These are phyloP conservation scores for Cadophora sp. DNA, from an alignment of 2,329 filamentous ascomycete species.

Conservation along the genomic window DNA sequence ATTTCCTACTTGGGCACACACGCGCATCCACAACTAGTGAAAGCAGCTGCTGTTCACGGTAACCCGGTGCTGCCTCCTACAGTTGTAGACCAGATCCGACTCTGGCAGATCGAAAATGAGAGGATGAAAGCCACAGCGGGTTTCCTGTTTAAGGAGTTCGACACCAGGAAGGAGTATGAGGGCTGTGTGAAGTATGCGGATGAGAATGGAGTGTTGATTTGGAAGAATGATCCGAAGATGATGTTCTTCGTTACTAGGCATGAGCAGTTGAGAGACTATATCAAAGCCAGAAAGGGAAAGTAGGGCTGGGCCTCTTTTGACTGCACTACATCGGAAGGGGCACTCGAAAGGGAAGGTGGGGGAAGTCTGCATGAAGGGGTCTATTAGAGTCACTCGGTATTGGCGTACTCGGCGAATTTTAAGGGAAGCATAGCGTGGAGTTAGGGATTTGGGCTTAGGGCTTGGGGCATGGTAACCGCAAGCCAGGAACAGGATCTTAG, in stretches of 20 bases:
- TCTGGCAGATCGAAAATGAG: constrained; percentile 98
- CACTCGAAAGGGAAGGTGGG: background rate
- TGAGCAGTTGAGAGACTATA: constrained; percentile 85
- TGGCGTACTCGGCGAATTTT: constrained; percentile 1
- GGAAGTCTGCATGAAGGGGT: background rate
- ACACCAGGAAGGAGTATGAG: constrained; percentile 71
- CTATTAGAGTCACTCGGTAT: background rate
- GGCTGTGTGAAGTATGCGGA: constrained; percentile 80
- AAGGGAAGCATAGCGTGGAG: constrained; percentile 35
- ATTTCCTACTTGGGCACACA: constrained; percentile 91
- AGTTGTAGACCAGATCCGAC: constrained; percentile 93
- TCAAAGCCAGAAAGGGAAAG: constrained; percentile 68
- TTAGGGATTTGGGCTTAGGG: constrained; percentile 14
- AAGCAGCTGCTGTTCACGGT: constrained; percentile 49
- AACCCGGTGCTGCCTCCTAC: constrained; percentile 85
- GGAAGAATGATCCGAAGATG: constrained; percentile 79
- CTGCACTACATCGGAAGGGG: background rate
- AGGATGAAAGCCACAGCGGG: constrained; percentile 85
- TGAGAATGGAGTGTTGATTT: constrained; percentile 87
- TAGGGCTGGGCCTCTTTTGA: constrained; percentile 21
- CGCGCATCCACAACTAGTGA: constrained; percentile 90
- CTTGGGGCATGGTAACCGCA: background rate
- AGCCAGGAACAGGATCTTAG: background rate
- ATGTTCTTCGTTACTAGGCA: constrained; percentile 93
- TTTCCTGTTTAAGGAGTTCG: constrained; percentile 91